These are phyloP conservation scores for Massariosphaeria phaeospora DNA, from an alignment of 495 filamentous ascomycete genomes.

Conservation along the genomic window DNA sequence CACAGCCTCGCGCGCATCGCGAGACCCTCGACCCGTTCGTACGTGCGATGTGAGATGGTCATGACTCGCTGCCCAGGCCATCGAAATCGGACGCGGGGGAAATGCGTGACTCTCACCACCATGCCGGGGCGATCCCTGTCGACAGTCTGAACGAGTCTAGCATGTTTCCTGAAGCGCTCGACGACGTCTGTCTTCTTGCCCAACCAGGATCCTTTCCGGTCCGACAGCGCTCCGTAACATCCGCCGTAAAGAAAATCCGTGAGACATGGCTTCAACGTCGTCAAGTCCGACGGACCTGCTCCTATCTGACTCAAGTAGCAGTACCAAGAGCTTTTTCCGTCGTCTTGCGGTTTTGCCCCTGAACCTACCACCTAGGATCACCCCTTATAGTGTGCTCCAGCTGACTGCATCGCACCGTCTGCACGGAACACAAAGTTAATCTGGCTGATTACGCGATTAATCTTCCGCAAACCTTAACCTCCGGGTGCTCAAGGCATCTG, in stretches of 20 bases:
- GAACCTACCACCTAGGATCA: slow-evolving; percentile 8
- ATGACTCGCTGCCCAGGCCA: not conserved
- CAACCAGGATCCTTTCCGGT: too few species aligned
- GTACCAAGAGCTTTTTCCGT: too few species aligned
- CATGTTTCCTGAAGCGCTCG: too few species aligned
- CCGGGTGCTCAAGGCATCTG: not conserved
- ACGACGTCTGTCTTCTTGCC: too few species aligned
- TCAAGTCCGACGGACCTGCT: too few species aligned
- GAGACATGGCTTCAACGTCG: too few species aligned
- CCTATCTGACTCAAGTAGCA: too few species aligned
- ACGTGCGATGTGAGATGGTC: not conserved
- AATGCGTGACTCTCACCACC: not conserved
- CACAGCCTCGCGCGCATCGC: not conserved
- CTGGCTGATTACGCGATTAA: slow-evolving; percentile 30
- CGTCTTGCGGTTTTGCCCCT: not conserved
- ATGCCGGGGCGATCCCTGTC: not conserved
- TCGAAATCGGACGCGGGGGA: not conserved
- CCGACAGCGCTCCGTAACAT: too few species aligned
- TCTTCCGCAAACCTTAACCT: slow-evolving; percentile 23
- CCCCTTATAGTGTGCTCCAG: slow-evolving; percentile 9
- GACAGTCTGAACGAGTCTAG: not conserved
- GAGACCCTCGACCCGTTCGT: not conserved
- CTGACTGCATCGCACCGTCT: slow-evolving; percentile 14
- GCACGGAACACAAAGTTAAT: slow-evolving; percentile 16
- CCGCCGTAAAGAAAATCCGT: too few species aligned